A percentile compares a stretch with the other conserved stretches of the same genome.
phyloP scores from a whole-genome alignment of 257 asterid genomes.

The Primulina eburnea region DNA sequence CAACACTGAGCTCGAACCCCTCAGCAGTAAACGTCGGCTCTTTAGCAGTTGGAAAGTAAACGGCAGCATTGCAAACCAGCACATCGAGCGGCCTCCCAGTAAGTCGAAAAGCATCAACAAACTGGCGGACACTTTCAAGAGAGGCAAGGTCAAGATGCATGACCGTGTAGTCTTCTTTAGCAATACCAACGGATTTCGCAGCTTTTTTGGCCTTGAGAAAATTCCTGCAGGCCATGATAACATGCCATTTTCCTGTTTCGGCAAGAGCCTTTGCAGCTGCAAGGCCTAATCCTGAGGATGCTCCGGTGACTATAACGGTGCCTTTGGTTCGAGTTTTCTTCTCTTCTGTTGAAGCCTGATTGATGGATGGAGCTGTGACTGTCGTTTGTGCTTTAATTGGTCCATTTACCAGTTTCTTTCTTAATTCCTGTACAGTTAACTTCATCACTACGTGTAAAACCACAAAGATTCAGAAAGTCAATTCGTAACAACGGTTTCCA shows the following conservation, averaged over 20 bases:
- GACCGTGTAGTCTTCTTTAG: slow-evolving; percentile 65
- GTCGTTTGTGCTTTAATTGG: slow-evolving; percentile 58
- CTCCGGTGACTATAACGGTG: slow-evolving; percentile 65
- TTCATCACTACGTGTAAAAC: background rate
- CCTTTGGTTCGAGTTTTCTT: slow-evolving; percentile 76
- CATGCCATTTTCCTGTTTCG: slow-evolving; percentile 84
- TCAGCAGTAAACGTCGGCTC: slow-evolving; percentile 79
- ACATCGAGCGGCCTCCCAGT: slow-evolving; percentile 70
- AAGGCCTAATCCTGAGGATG: slow-evolving; percentile 82
- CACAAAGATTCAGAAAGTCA: background rate
- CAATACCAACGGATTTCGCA: slow-evolving; percentile 62
- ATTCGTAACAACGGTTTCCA: background rate
- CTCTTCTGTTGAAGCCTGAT: slow-evolving; percentile 37
- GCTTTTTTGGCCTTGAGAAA: slow-evolving; percentile 87
- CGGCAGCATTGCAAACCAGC: slow-evolving; percentile 81
- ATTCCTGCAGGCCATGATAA: slow-evolving; percentile 81
- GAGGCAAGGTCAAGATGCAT: slow-evolving; percentile 89
- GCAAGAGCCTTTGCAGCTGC: slow-evolving; percentile 78
- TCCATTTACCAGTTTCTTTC: slow-evolving; percentile 33
- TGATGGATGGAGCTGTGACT: slow-evolving; percentile 52
- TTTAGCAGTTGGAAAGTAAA: slow-evolving; percentile 77
- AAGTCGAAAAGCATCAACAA: slow-evolving; percentile 55
- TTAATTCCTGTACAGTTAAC: slow-evolving; percentile 15
- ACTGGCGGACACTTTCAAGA: slow-evolving; percentile 77
- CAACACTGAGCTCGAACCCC: slow-evolving; percentile 84